phyloP scores from a whole-genome alignment of 495 filamentous ascomycete species.

The Diplogelasinospora grovesii region DNA sequence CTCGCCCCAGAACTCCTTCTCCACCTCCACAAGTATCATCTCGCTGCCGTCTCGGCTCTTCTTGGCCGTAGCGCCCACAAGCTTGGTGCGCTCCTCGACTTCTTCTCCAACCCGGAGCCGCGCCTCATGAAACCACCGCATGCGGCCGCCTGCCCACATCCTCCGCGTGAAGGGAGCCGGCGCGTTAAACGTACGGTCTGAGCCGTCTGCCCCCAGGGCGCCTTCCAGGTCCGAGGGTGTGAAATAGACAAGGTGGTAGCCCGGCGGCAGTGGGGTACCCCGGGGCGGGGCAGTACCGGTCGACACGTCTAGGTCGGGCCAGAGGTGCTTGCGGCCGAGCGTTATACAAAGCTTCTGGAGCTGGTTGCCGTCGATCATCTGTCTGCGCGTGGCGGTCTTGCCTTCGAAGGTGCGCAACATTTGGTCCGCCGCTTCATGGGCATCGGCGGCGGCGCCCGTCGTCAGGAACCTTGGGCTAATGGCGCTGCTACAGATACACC shows the following conservation, averaged over 20 bases:
- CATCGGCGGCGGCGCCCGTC: too few relatives aligned
- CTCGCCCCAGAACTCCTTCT: conserved; percentile 51
- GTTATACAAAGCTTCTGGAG: conserved; percentile 50
- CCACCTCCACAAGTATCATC: conserved; percentile 60
- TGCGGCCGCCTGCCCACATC: conserved; percentile 64
- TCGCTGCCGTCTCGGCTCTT: conserved; percentile 47
- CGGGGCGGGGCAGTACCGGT: conserved; percentile 15
- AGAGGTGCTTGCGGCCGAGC: conserved; percentile 38
- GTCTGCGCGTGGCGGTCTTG: conserved; percentile 29
- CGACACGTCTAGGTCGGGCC: conserved; percentile 14
- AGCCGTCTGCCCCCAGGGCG: conserved; percentile 53
- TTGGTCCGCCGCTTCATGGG: conserved; percentile 8
- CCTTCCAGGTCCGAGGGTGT: conserved; percentile 45
- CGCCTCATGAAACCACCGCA: conserved; percentile 33
- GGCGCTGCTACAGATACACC: too few relatives aligned
- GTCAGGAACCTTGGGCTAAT: too few relatives aligned
- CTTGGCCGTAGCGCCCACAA: conserved; percentile 47
- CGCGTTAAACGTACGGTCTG: conserved; percentile 54
- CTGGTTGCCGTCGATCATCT: conserved; percentile 52
- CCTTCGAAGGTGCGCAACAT: conserved; percentile 3
- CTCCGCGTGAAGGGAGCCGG: conserved; percentile 53
- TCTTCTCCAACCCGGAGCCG: conserved; percentile 38
- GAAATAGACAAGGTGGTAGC: conserved; percentile 58
- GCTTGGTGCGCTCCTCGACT: conserved; percentile 50
- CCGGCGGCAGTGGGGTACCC: conserved; percentile 46